A percentile compares a stretch with the other conserved stretches of the same genome.
These are phyloP conservation scores for Skeletonema costatum DNA, from an alignment of 108 stramenopile genomes.

Conservation along the genomic window DNA sequence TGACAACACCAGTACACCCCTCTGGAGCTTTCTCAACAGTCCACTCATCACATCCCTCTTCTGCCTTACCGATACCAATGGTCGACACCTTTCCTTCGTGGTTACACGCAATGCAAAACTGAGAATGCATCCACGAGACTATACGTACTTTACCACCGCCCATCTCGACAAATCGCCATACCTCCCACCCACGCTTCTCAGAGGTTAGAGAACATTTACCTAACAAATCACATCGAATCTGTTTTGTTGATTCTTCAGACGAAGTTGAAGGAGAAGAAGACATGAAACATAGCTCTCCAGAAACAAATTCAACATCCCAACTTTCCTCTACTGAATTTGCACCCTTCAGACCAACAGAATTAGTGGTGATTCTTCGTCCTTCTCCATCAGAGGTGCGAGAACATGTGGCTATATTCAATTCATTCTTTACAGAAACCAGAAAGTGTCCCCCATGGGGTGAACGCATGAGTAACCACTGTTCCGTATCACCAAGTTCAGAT, in stretches of 20 bases:
- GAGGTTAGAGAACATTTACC: slow-evolving; percentile 36
- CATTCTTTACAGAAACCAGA: slow-evolving; percentile 5
- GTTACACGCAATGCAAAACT: slow-evolving; percentile 20
- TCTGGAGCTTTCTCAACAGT: slow-evolving; percentile 38
- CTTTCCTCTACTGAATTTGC: slow-evolving; percentile 4
- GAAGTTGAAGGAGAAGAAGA: neutral
- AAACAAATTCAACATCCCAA: slow-evolving; percentile 34
- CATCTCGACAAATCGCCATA: slow-evolving; percentile 55
- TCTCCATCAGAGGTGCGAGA: neutral
- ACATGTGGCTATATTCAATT: slow-evolving; percentile 2
- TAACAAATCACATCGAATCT: slow-evolving; percentile 50
- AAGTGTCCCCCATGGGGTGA: slow-evolving; percentile 18
- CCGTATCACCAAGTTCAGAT: neutral
- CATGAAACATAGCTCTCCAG: slow-evolving; percentile 38
- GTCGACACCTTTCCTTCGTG: slow-evolving; percentile 30
- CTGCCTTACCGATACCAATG: neutral
- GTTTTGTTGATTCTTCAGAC: neutral
- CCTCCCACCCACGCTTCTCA: slow-evolving; percentile 42
- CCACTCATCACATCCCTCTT: slow-evolving; percentile 35
- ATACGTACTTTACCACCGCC: slow-evolving; percentile 43
- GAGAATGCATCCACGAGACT: slow-evolving; percentile 47
- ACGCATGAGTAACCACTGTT: slow-evolving; percentile 12
- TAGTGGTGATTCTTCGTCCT: neutral
- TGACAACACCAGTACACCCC: slow-evolving; percentile 28
- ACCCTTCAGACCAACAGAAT: slow-evolving; percentile 3